Conservation (phyloP, 768 basidiomycete species). For the Paxillus ammoniavirescens region DNA sequence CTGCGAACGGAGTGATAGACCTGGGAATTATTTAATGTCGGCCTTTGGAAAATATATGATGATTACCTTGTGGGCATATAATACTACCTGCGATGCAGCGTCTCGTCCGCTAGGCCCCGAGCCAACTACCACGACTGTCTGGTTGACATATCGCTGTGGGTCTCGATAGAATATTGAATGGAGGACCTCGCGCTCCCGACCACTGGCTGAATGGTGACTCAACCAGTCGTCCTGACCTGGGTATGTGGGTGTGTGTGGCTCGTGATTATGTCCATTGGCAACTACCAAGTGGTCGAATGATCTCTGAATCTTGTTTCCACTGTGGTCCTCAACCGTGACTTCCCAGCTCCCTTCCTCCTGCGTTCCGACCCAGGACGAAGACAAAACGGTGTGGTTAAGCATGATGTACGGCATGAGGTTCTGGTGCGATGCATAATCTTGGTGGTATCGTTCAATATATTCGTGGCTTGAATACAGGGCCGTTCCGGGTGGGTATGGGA, state of each 20-base stretch:
- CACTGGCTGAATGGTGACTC: conserved; percentile 17
- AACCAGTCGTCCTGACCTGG: conserved; percentile 52
- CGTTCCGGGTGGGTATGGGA: conserved; percentile 50
- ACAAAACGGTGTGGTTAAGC: conserved; percentile 42
- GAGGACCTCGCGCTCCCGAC: conserved; percentile 37
- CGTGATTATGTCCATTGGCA: conserved; percentile 55
- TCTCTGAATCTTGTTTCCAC: conserved; percentile 20
- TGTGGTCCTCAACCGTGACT: conserved; percentile 30
- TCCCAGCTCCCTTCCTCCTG: conserved; percentile 43
- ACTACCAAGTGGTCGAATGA: conserved; percentile 54
- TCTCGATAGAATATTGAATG: conserved; percentile 56
- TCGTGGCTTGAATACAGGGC: conserved; percentile 51
- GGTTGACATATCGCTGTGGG: conserved; percentile 41
- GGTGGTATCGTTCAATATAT: conserved; percentile 46
- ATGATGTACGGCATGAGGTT: conserved; percentile 40
- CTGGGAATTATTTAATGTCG: conserved; percentile 4
- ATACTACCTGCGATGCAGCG: conserved; percentile 40
- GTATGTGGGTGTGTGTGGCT: conserved; percentile 46
- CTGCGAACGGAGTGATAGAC: conserved; percentile 39
- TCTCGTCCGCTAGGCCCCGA: conserved; percentile 49
- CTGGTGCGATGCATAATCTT: conserved; percentile 37
- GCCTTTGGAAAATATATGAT: background rate
- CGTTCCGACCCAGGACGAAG: conserved; percentile 44
- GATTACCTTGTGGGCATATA: conserved; percentile 41
- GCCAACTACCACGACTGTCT: conserved; percentile 49